Evolutionary conservation across 306 rosid genomes (phyloP), one percentile per base, ranked within the genome.

Genomic region (Nissolia schottii): DNA sequence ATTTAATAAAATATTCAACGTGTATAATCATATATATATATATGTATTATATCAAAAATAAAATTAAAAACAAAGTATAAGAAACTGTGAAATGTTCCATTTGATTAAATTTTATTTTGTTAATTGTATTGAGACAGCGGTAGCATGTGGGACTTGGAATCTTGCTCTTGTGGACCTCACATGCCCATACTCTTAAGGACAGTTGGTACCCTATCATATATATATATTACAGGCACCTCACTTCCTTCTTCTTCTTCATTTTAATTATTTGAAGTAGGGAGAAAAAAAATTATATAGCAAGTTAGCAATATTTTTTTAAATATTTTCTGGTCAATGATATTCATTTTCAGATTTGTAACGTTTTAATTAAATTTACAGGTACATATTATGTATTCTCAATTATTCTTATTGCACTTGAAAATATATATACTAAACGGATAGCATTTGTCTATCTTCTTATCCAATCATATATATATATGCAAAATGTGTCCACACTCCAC

Each of bases 81-180:
- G 12, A 73, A 57, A 22, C 63, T 37, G 59, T 5, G 43, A 8
- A 14, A 9, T 19, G n/a, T n/a, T 14, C 7, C 54, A 60, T 11
- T 22, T 38, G 14, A 32, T 51, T 49, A 37, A 73, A 56, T 28
- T 55, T n/a, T n/a, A n/a, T n/a, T n/a, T 37, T 67, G n/a, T 29
- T 29, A 51, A 19, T 54, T 67, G 76, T n/a, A 41, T 40, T 57
- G 58, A 68, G 56, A 70, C 57, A 63, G 64, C 20, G 50, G 50
- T 49, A 31, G 71, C 75, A 70, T 80, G 81, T 70, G 81, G 64
- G 27, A 45, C 3, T 46, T 10, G 40, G 81, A 75, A 80, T 75
- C 77, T 76, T 80, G 57, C 7, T 75, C 5, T 70, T 63, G 46
- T 45, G 49, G 63, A 64, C 70, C 65, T 59, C 79, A 81, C 72